These are phyloP conservation scores for Acanthamoeba triangularis DNA, from an alignment of 208 protist genomes.

Conservation along the genomic window DNA sequence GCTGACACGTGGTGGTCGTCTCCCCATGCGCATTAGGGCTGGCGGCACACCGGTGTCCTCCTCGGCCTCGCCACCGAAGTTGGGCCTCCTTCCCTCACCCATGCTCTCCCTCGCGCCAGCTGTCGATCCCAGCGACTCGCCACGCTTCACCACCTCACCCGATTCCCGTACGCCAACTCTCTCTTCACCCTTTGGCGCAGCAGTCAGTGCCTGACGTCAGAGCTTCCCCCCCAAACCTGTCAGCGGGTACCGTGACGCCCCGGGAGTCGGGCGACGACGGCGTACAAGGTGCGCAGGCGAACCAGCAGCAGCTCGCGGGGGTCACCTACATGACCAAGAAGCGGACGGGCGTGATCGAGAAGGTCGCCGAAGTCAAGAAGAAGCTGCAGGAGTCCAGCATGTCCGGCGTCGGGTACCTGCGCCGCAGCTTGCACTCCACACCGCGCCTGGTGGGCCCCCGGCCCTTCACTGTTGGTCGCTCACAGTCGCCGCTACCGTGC, in stretches of 20 bases:
- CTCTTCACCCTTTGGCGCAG: not conserved
- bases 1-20: not conserved
- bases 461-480: too few relatives aligned
- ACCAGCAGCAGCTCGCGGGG: not conserved
- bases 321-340: not conserved
- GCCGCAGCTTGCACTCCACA: too few relatives aligned
- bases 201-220: not conserved
- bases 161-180: not conserved
- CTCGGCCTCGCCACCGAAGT: not conserved
- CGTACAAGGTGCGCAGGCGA: not conserved
- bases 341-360: constrained; percentile 9
- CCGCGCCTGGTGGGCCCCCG: too few relatives aligned
- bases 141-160: not conserved
- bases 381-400: constrained; percentile 1
- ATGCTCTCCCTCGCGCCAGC: not conserved
- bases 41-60: not conserved
- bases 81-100: not conserved
- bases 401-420: not conserved
- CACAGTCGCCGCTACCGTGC: not conserved
- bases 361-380: constrained; percentile 31
- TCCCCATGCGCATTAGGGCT: not conserved
- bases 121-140: not conserved
- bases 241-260: not conserved
- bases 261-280: not conserved
- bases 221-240: not conserved